phyloP scores from a whole-genome alignment of 2,329 filamentous ascomycete species.

The Aspergillus floridensis region DNA sequence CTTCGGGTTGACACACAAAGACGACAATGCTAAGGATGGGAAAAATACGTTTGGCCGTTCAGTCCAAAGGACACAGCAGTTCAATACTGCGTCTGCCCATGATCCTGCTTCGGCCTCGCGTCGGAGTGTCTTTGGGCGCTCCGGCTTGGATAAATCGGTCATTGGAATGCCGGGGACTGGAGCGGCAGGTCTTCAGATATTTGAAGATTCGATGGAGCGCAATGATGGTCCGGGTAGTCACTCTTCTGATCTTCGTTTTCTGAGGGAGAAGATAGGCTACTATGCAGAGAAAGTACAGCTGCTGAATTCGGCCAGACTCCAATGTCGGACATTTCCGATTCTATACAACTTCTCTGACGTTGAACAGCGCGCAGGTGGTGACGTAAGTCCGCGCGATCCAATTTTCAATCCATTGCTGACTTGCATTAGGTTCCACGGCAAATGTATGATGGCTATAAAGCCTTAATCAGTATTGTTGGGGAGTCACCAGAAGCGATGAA shows the following conservation, averaged over 20 bases:
- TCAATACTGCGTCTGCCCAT: conserved; percentile 45
- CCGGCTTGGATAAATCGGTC: conserved; percentile 75
- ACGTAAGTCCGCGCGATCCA: conserved; percentile 42
- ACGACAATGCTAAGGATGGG: conserved; percentile 39
- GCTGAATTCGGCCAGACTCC: conserved; percentile 71
- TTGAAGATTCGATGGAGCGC: conserved; percentile 64
- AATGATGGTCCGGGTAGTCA: conserved; percentile 51
- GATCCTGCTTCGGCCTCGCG: conserved; percentile 36
- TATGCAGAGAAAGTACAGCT: conserved; percentile 76
- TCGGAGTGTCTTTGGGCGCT: conserved; percentile 64
- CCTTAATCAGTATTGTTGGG: conserved; percentile 73
- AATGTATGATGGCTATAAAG: conserved; percentile 77
- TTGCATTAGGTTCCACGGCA: conserved; percentile 62
- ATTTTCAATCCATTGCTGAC: conserved; percentile 16
- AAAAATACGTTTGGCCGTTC: conserved; percentile 52
- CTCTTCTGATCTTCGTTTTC: conserved; percentile 69
- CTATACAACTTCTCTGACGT: conserved; percentile 73
- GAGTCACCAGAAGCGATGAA: conserved; percentile 64
- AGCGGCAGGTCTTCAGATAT: conserved; percentile 62
- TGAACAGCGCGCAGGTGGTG: conserved; percentile 67
- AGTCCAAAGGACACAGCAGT: conserved; percentile 38
- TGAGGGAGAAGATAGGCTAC: conserved; percentile 79
- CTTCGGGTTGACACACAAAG: conserved; percentile 72
- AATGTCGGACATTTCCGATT: conserved; percentile 67
- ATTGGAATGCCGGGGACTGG: conserved; percentile 72